Conservation (phyloP, 2,329 filamentous ascomycete species). For the Alternaria infectoria region DNA sequence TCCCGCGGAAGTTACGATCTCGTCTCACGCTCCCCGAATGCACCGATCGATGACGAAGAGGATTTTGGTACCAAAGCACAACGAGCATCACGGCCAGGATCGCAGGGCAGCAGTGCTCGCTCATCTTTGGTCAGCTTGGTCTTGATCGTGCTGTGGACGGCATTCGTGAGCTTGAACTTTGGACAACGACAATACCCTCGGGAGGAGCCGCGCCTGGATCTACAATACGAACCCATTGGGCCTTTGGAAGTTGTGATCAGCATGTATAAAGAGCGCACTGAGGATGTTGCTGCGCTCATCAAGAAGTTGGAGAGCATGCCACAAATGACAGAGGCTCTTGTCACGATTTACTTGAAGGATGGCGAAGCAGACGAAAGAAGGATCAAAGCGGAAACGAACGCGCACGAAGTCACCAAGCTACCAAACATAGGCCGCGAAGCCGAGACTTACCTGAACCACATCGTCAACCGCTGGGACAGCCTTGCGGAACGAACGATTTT, state of each 20-base stretch:
- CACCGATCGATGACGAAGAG: slow-evolving; percentile 8
- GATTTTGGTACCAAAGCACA: not conserved
- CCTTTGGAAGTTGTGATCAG: slow-evolving; percentile 46
- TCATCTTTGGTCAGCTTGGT: slow-evolving; percentile 7
- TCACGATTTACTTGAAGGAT: slow-evolving; percentile 46
- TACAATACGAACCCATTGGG: slow-evolving; percentile 24
- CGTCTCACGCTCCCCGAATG: not conserved
- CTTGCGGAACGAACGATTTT: slow-evolving; percentile 57
- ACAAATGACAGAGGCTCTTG: slow-evolving; percentile 21
- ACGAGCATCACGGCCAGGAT: not conserved
- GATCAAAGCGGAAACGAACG: slow-evolving; percentile 29
- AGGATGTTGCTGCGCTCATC: slow-evolving; percentile 33
- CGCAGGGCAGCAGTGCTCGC: not conserved
- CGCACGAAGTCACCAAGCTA: slow-evolving; percentile 31
- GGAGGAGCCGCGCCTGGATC: slow-evolving; percentile 19
- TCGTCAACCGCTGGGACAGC: slow-evolving; percentile 51
- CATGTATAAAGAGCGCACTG: slow-evolving; percentile 46
- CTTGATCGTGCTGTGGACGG: slow-evolving; percentile 23
- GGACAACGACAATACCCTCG: slow-evolving; percentile 12
- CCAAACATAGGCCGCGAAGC: slow-evolving; percentile 55
- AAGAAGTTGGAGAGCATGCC: slow-evolving; percentile 27
- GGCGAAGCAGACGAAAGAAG: slow-evolving; percentile 22
- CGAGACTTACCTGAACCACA: slow-evolving; percentile 57
- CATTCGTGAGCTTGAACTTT: slow-evolving; percentile 28
- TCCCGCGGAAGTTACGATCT: slow-evolving; percentile 6